Percentiles rank a stretch among this genome's conserved stretches.
These are phyloP conservation scores for Aspergillus sp. DNA, from an alignment of 2,329 filamentous ascomycete genomes.

Conservation along the genomic window DNA sequence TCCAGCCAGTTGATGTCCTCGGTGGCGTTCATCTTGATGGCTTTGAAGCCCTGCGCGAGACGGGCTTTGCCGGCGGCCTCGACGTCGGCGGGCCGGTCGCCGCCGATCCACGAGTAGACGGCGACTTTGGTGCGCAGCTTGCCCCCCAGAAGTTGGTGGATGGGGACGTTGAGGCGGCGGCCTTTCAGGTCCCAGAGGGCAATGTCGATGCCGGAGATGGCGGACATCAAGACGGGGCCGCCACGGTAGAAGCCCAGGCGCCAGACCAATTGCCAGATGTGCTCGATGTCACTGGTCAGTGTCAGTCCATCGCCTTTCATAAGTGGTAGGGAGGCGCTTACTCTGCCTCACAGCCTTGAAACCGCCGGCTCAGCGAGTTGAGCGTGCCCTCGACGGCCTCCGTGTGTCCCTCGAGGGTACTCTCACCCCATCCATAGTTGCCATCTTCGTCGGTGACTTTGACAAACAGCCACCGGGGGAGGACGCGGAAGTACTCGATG, in stretches of 20 bases:
- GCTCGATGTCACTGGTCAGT: slow-evolving; percentile 59
- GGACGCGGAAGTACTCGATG: slow-evolving; percentile 67
- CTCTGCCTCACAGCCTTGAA: slow-evolving; percentile 63
- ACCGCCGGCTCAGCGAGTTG: slow-evolving; percentile 55
- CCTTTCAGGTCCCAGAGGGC: slow-evolving; percentile 72
- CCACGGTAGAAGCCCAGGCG: slow-evolving; percentile 67
- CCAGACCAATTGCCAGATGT: slow-evolving; percentile 70
- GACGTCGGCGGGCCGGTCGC: slow-evolving; percentile 61
- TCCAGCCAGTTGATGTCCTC: slow-evolving; percentile 71
- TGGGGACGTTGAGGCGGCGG: slow-evolving; percentile 54
- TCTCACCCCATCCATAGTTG: slow-evolving; percentile 64
- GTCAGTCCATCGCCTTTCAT: too few relatives aligned
- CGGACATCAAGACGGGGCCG: slow-evolving; percentile 72
- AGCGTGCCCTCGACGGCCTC: slow-evolving; percentile 66
- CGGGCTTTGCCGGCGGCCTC: slow-evolving; percentile 48
- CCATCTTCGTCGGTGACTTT: slow-evolving; percentile 63
- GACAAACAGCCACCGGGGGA: slow-evolving; percentile 69
- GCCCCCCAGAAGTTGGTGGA: slow-evolving; percentile 66
- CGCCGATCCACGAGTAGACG: slow-evolving; percentile 73
- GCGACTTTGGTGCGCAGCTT: slow-evolving; percentile 61
- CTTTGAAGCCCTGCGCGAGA: slow-evolving; percentile 33
- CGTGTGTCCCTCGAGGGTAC: slow-evolving; percentile 64
- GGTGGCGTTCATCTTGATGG: slow-evolving; percentile 70
- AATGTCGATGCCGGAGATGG: slow-evolving; percentile 68
- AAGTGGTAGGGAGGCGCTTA: slow-evolving; percentile 26